These are phyloP conservation scores for Sanghuangporus sanghuang DNA, from an alignment of 1,284 basidiomycete genomes.

Conservation along the genomic window DNA sequence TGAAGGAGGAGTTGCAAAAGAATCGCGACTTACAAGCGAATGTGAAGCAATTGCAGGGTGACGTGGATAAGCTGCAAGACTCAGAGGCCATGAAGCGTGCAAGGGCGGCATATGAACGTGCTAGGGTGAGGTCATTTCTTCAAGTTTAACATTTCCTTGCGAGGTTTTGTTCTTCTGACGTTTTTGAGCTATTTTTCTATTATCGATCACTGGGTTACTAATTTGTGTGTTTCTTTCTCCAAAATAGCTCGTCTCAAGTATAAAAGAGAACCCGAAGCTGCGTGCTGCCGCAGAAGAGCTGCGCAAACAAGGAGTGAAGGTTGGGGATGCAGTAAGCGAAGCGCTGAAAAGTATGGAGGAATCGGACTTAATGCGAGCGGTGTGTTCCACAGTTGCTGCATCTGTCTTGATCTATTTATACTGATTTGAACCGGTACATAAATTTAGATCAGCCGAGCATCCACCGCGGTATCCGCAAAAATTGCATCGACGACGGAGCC, in stretches of 20 bases:
- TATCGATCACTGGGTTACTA: neutral
- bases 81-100: conserved; percentile 95
- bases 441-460: conserved; percentile 70
- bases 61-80: conserved; percentile 96
- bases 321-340: conserved; percentile 89
- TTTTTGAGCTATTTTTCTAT: neutral
- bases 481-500: conserved; percentile 86
- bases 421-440: neutral
- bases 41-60: conserved; percentile 94
- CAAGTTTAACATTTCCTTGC: conserved; percentile 4
- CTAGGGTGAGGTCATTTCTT: conserved; percentile 61
- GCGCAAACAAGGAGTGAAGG: conserved; percentile 83
- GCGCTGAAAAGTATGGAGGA: conserved; percentile 92
- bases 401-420: neutral
- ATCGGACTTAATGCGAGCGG: conserved; percentile 85
- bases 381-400: conserved; percentile 32
- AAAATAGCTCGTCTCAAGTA: conserved; percentile 79
- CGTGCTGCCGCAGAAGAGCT: conserved; percentile 90
- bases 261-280: conserved; percentile 93
- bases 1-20: conserved; percentile 90
- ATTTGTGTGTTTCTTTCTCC: neutral
- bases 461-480: conserved; percentile 71
- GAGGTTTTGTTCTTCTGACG: neutral
- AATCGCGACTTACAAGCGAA: conserved; percentile 94
- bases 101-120: conserved; percentile 87